phyloP scores from a whole-genome alignment of 2,329 filamentous ascomycete species.

The Didymella lethalis region DNA sequence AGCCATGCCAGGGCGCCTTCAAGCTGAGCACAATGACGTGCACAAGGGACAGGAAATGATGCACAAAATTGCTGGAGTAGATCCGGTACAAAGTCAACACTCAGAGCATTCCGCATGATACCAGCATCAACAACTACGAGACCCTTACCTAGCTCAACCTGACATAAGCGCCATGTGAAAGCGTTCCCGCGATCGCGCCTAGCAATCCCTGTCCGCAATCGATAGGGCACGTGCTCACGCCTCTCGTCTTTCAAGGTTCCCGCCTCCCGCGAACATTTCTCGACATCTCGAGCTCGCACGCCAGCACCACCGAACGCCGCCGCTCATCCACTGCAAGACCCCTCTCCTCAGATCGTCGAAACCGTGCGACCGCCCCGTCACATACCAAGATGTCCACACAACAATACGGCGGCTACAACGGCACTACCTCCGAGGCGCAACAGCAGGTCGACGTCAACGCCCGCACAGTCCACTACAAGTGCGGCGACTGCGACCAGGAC shows the following conservation, averaged over 20 bases:
- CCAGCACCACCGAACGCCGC: background rate
- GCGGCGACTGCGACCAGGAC: constrained; percentile 84
- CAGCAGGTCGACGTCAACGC: constrained; percentile 51
- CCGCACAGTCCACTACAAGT: constrained; percentile 62
- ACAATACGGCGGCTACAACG: constrained; percentile 21
- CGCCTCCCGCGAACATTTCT: constrained; percentile 16
- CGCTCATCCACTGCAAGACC: background rate
- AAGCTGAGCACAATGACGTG: constrained; percentile 10
- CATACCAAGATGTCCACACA: constrained; percentile 18
- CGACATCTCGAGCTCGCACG: background rate
- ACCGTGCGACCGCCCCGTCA: background rate
- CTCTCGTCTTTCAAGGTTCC: background rate
- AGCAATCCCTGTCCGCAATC: constrained; percentile 3
- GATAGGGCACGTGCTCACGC: constrained; percentile 20
- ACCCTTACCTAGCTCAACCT: constrained; percentile 13
- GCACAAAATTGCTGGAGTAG: background rate
- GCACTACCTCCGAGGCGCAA: constrained; percentile 29
- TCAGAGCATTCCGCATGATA: constrained; percentile 4
- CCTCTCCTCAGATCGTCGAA: too few relatives aligned
- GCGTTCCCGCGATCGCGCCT: background rate
- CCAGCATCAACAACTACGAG: constrained; percentile 1
- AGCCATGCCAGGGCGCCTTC: constrained; percentile 24
- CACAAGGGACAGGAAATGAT: background rate
- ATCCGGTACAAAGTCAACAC: too few relatives aligned
- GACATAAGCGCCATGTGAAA: constrained; percentile 16